Base-by-base conservation (phyloP, 2,329 filamentous ascomycete genomes). In the Hymenoscyphus occultus region DNA sequence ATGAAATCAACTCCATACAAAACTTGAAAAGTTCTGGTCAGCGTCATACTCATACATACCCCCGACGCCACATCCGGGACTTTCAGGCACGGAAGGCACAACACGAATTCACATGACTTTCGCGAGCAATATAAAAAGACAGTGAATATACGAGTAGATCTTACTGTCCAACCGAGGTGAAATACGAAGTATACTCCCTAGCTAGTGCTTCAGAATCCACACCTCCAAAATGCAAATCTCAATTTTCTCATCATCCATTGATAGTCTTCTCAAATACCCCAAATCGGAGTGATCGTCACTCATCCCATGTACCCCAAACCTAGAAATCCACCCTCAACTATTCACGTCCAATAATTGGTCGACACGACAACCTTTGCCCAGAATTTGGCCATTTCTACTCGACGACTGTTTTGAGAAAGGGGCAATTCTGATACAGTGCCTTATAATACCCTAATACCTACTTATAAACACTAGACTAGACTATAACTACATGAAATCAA, bases 321-420 rank as follows among this genome's bases (percentile, higher is more conserved):
- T 35, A 54, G 45, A 51, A 51, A 51, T 51, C 45, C 45, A 51
- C 45, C 45, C 45, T 51, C 45, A 51, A 51, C 16, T 54, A 28
- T 54, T 54, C 48, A 54, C 10, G 10, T 12, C 42, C 48, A 54
- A 54, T 54, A 54, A 54, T 54, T 54, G 48, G 48, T 28, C 9
- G 48, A 54, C 48, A 54, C 28, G n/a, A 16, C n/a, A 22, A 10
- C 6, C 19, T 60, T 9, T 16, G 2, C 14, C 42, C 39, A 22
- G 6, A 22, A 42, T 45, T 28, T 28, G 28, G 16, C 14, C 13
- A 13, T 32, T 32, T 59, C 35, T 28, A 19, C 40, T 54, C 40
- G 35, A 28, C 28, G 28, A 35, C 19, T 19, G 48, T 5, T 28
- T 54, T 28, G 19, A 12, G 48, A 13, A 28, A 28, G 28, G 19